Evolutionary conservation across 495 filamentous ascomycete genomes (phyloP), one percentile per base, ranked within the genome.

Genomic region (Xylaria sp.): DNA sequence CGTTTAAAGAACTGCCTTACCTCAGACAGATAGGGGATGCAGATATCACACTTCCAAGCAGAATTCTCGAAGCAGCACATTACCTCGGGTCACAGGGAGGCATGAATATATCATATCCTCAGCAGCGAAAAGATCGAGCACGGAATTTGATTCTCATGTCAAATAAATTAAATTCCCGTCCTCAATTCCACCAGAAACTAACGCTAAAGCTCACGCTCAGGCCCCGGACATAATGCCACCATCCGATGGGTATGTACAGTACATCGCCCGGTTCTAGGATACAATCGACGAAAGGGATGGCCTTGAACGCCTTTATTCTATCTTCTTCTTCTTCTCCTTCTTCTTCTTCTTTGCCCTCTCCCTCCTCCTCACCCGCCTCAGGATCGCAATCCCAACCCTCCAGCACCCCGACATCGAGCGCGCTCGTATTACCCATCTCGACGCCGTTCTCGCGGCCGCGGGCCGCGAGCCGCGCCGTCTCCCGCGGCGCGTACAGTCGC

Each of bases 201-300:
- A 98, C 95, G 76, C 97, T 98, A 72, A 97, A 92, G 71, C 96
- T 97, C 43, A 91, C 91, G 67, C 87, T 92, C 78, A 98, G 76
- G 44, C 93, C 93, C 72, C 92, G 85, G 6, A 99, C 93, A 86
- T 97, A 98, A 84, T 99, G 96, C 96, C 96, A 99, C 96, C 96
- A 99, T 24, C 95, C 96, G 4, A 93, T 85, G 5, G 96, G 96
- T 65, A 99, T 94, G 82, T 97, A 97, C 70, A 99, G 78, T 73
- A 88, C 91, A 69, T 99, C 94, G 0, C 95, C 96, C 35, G 90
- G 90, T 43, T 86, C 88, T 29, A 99, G 79, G 0, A 98, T 87
- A 19, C 88, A 90, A 76, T 99, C 96, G 15, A 94, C 80, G 80
- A 92, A 97, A 63, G 84, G 82, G 12, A 93, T 37, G 14, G 80